Base-by-base conservation (phyloP, 352 stramenopile species). In the Globisporangium emineosum region DNA sequence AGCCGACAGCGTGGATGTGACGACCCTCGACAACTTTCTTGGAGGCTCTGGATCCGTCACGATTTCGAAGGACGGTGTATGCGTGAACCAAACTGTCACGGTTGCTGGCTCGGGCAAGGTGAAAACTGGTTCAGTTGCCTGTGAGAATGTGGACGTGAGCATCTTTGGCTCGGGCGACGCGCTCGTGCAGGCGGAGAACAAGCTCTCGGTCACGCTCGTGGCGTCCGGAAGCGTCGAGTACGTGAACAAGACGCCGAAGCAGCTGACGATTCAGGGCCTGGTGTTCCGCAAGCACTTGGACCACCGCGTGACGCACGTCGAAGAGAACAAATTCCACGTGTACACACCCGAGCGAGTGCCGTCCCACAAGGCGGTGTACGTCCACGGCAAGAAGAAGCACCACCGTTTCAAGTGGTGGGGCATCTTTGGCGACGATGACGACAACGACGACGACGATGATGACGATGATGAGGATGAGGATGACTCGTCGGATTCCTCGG, bases 141-240 rank as follows among this genome's bases (percentile, higher is more conserved):
- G 60, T 23, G 43, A 64, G 32, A 56, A 30, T 45, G 58, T 57
- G 23, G 27, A 37, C n/a, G 35, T 57, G 23, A 37, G 37, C n/a
- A 32, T 64, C 13, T 47, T 42, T 57, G 58, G 58, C 13, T 64
- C 45, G 30, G 58, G 58, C 6, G 58, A 64, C 58, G 49, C 53
- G 7, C 29, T 45, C 8, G 50, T 64, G 32, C 58, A 64, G 33
- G 58, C 58, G 12, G 13, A 47, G 6, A 49, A 57, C 29, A 29
- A 64, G 15, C 58, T 64, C 23, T 47, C 15, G 3, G 58, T 32
- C 15, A 27, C 27, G 23, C 17, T 64, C 30, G 29, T 60, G 29
- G 49, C 29, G 7, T 51, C 49, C 3, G 60, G 60, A 5, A 27
- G 35, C 25, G 47, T 65, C 30, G 30, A 58, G 49, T 65, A 65